A percentile compares a stretch with the other conserved stretches of the same genome.
phyloP scores from a whole-genome alignment of 2,329 filamentous ascomycete genomes.

The Massarina eburnea region DNA sequence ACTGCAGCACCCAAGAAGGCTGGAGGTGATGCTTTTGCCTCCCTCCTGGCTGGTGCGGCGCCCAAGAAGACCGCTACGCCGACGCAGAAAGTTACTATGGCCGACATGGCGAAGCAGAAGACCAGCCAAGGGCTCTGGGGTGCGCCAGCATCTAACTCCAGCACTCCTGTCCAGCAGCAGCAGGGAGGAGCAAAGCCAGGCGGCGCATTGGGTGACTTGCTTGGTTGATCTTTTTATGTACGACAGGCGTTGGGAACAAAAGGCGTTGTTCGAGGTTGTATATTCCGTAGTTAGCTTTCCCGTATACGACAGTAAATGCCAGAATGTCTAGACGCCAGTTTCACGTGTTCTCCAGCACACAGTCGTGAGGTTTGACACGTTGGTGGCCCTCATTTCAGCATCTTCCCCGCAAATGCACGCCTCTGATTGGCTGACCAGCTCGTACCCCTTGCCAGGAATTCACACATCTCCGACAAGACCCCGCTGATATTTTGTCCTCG shows the following conservation, averaged over 20 bases:
- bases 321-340: background rate
- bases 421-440: constrained; percentile 1
- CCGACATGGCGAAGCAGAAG: constrained; percentile 97
- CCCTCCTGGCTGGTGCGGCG: constrained; percentile 75
- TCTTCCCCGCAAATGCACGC: constrained; percentile 7
- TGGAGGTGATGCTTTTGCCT: constrained; percentile 85
- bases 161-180: constrained; percentile 32
- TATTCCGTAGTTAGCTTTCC: background rate
- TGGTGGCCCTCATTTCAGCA: background rate
- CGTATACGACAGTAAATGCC: background rate
- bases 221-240: constrained; percentile 20
- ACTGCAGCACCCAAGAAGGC: constrained; percentile 47
- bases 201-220: constrained; percentile 39
- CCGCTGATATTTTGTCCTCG: constrained; percentile 3
- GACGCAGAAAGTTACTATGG: constrained; percentile 71
- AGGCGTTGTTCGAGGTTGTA: constrained; percentile 1
- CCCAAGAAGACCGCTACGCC: constrained; percentile 72
- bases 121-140: constrained; percentile 95
- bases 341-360: background rate
- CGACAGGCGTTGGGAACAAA: constrained; percentile 6
- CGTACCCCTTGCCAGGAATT: background rate
- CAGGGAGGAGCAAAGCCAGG: constrained; percentile 38
- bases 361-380: background rate
- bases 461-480: constrained; percentile 1
- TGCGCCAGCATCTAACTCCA: constrained; percentile 54